Percentiles rank a stretch among this genome's conserved stretches.
These are phyloP conservation scores for Pezicula neosporulosa DNA, from an alignment of 2,329 filamentous ascomycete species.

Conservation along the genomic window DNA sequence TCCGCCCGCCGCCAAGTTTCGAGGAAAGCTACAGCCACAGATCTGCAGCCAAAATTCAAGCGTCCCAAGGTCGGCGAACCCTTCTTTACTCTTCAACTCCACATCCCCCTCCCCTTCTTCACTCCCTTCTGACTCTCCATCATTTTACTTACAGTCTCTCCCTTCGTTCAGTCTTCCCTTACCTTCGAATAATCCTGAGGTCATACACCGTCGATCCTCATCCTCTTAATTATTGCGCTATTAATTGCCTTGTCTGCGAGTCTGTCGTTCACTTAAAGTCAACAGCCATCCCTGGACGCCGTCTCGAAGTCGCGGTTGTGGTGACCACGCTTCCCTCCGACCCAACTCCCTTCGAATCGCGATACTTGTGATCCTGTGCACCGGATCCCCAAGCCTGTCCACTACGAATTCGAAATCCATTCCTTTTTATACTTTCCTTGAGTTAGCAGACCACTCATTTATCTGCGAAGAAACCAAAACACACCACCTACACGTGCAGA, in stretches of 20 bases:
- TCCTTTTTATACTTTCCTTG: too few relatives aligned
- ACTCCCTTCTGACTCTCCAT: constrained; percentile 2
- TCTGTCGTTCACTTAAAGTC: not conserved
- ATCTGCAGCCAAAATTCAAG: constrained; percentile 2
- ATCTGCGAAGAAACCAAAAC: too few relatives aligned
- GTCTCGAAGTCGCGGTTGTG: too few relatives aligned
- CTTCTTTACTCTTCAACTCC: not conserved
- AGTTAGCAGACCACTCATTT: too few relatives aligned
- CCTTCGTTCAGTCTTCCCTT: constrained; percentile 2
- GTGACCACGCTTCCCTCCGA: too few relatives aligned
- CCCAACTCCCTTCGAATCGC: too few relatives aligned
- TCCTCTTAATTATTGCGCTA: not conserved
- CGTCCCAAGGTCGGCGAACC: not conserved
- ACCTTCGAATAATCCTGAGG: not conserved
- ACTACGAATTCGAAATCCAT: too few relatives aligned
- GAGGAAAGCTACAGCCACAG: not conserved
- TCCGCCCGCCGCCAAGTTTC: not conserved
- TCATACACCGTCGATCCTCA: not conserved
- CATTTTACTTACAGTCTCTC: not conserved
- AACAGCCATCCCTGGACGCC: too few relatives aligned
- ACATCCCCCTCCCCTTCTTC: not conserved
- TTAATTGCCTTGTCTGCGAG: not conserved
- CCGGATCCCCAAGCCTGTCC: too few relatives aligned
- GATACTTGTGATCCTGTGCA: too few relatives aligned
- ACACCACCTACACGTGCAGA: too few relatives aligned